These are phyloP conservation scores for Ogataea methanolica DNA, from an alignment of 805 yeast genomes.

Conservation along the genomic window DNA sequence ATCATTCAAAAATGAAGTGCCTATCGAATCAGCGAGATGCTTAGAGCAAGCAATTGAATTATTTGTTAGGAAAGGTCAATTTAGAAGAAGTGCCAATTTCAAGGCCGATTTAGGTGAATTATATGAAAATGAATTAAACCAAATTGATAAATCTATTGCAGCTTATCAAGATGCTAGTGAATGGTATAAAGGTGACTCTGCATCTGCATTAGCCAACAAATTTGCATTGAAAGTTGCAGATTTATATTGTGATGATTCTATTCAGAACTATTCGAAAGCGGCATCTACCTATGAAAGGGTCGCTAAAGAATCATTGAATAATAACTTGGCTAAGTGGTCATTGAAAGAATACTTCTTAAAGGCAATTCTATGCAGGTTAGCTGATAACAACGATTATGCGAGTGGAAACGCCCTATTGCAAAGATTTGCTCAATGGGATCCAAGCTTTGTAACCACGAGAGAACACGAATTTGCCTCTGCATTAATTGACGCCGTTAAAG, in stretches of 20 bases:
- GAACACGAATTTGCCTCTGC: conserved; percentile 68
- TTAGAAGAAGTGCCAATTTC: conserved; percentile 93
- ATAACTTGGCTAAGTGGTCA: conserved; percentile 80
- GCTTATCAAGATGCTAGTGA: conserved; percentile 93
- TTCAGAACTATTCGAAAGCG: conserved; percentile 71
- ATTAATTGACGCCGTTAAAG: conserved; percentile 67
- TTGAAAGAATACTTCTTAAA: conserved; percentile 88
- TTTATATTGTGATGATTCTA: conserved; percentile 58
- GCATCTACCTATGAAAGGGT: conserved; percentile 72
- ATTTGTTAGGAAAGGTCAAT: conserved; percentile 88
- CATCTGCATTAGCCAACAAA: conserved; percentile 84
- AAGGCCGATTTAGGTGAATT: conserved; percentile 86
- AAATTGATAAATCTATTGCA: conserved; percentile 61
- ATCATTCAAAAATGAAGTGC: conserved; percentile 70
- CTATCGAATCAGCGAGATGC: conserved; percentile 71
- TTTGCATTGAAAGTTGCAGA: conserved; percentile 89
- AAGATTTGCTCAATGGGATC: conserved; percentile 65
- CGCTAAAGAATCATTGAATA: conserved; percentile 70
- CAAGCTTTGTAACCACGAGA: conserved; percentile 67
- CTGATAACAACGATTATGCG: conserved; percentile 72
- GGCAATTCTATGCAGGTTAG: conserved; percentile 76
- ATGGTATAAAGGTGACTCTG: conserved; percentile 91
- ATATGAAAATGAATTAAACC: conserved; percentile 72
- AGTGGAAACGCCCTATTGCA: conserved; percentile 75
- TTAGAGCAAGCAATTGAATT: conserved; percentile 73